A percentile compares a stretch with the other conserved stretches of the same genome.
These are phyloP conservation scores for Phytopythium ostracodes DNA, from an alignment of 352 stramenopile species.

Conservation along the genomic window DNA sequence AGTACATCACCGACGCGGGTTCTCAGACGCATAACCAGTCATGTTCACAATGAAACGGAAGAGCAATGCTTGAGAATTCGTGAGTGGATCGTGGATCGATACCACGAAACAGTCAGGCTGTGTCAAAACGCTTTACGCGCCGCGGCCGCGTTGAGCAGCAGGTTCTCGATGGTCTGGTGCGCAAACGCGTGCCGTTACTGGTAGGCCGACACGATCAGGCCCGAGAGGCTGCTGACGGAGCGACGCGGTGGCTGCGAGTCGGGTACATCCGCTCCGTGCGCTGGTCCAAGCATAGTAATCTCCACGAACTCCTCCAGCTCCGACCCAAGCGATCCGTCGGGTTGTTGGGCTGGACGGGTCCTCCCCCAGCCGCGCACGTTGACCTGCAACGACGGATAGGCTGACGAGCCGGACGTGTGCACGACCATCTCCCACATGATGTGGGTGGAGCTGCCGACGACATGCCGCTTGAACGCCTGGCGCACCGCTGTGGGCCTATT, in stretches of 20 bases:
- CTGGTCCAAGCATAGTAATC: neutral
- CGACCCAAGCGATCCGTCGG: neutral
- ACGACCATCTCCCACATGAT: slow-evolving; percentile 1
- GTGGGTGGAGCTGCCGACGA: neutral
- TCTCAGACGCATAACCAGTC: too few species aligned
- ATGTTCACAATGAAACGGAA: too few species aligned
- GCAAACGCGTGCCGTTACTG: neutral
- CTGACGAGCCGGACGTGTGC: neutral
- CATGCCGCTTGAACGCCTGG: slow-evolving; percentile 1
- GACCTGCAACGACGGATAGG: neutral
- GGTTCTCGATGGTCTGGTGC: slow-evolving; percentile 1
- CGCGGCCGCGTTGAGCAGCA: neutral
- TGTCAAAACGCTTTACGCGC: neutral
- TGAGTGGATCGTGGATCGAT: too few species aligned
- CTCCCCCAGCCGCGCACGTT: neutral
- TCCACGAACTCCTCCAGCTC: slow-evolving; percentile 1
- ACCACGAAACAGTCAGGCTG: too few species aligned
- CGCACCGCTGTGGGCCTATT: neutral
- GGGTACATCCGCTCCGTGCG: neutral
- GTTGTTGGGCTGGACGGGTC: neutral
- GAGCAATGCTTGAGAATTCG: too few species aligned
- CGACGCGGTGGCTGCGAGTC: neutral
- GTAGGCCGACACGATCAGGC: slow-evolving; percentile 1
- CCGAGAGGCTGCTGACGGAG: neutral
- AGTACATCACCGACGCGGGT: neutral